These are phyloP conservation scores for Leccinum broughii DNA, from an alignment of 768 basidiomycete genomes.

Conservation along the genomic window DNA sequence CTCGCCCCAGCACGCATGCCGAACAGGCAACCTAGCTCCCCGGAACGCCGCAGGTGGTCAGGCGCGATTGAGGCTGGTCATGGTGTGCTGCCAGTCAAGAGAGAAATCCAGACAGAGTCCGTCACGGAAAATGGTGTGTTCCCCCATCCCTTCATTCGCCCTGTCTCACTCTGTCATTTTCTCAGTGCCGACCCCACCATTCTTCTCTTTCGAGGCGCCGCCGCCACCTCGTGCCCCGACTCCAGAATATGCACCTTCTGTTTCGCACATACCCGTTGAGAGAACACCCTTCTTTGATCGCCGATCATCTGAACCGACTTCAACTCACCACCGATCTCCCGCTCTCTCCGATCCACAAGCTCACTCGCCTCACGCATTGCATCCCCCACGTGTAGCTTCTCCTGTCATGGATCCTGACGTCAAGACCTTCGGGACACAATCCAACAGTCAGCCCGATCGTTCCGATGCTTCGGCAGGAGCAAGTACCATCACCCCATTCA, in stretches of 20 bases:
- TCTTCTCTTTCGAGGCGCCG: not conserved
- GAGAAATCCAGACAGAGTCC: not conserved
- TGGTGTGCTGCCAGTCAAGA: not conserved
- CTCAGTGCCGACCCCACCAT: slow-evolving; percentile 6
- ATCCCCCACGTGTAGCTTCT: not conserved
- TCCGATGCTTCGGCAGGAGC: not conserved
- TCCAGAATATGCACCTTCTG: not conserved
- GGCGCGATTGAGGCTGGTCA: not conserved
- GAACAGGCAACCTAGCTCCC: not conserved
- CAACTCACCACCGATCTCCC: not conserved
- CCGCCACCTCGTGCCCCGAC: not conserved
- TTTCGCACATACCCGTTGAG: not conserved
- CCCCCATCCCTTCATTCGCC: not conserved
- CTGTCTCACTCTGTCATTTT: slow-evolving; percentile 8
- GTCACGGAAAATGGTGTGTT: slow-evolving; percentile 12
- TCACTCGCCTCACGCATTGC: not conserved
- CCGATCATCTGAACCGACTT: not conserved
- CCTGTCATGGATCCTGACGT: slow-evolving; percentile 10
- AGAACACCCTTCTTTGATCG: not conserved
- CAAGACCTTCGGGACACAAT: slow-evolving; percentile 3
- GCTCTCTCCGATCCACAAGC: slow-evolving; percentile 2
- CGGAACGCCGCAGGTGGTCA: not conserved
- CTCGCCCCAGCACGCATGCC: slow-evolving; percentile 12
- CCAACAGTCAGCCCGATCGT: not conserved
- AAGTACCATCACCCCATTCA: not conserved